A percentile compares a stretch with the other conserved stretches of the same genome.
phyloP scores from a whole-genome alignment of 1,284 basidiomycete species.

The Polyporus tsugae region DNA sequence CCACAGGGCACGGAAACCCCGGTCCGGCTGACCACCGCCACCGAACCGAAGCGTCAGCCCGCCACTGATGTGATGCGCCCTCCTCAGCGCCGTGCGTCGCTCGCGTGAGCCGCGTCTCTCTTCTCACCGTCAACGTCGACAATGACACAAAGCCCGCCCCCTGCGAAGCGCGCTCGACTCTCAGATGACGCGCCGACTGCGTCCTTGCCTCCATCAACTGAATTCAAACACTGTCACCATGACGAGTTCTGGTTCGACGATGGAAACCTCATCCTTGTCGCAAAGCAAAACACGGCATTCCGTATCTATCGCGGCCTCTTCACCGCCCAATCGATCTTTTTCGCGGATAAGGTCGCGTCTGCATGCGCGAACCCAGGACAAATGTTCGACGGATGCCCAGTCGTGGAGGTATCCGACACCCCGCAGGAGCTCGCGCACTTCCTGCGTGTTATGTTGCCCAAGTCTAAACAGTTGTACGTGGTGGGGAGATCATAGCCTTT shows the following conservation, averaged over 20 bases:
- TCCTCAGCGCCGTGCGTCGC: too few species aligned
- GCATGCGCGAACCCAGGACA: constrained; percentile 20
- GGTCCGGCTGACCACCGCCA: too few species aligned
- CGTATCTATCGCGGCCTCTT: constrained; percentile 28
- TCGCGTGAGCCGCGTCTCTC: too few species aligned
- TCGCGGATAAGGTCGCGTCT: constrained; percentile 27
- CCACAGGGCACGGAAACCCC: neutral
- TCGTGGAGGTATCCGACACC: constrained; percentile 28
- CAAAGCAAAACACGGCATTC: constrained; percentile 14
- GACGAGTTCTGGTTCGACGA: constrained; percentile 6
- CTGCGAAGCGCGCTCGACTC: neutral
- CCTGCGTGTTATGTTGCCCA: constrained; percentile 9
- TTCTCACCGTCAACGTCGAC: neutral
- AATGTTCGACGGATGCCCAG: constrained; percentile 23
- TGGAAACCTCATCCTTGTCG: constrained; percentile 9
- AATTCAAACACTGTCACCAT: neutral
- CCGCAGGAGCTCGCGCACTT: constrained; percentile 18
- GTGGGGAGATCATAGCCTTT: neutral
- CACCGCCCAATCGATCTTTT: constrained; percentile 26
- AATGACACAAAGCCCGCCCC: neutral
- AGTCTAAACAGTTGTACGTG: neutral
- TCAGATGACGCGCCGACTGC: neutral
- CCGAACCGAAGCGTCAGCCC: too few species aligned
- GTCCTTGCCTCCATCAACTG: neutral
- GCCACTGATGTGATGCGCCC: too few species aligned